Evolutionary conservation across 169 alveolate species (phyloP), one percentile per base, ranked within the genome.

Genomic region (Babesia caballi): DNA sequence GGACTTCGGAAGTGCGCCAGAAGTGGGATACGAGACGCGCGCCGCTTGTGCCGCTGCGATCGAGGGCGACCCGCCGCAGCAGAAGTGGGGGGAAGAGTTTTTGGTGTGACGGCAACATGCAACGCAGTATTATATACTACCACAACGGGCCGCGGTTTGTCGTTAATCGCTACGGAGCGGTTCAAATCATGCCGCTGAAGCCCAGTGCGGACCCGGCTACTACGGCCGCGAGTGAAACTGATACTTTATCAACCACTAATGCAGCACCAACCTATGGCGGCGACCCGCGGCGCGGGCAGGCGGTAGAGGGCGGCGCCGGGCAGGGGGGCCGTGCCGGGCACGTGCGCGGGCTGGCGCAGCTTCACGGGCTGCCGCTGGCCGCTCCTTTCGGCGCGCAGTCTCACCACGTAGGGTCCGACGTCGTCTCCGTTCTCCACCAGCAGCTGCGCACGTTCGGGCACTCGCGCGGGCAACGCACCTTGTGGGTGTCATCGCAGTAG

Each of bases 401-500:
- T 49, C 17, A 88, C 93, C 40, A 88, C 91, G 44, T 41, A 88
- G 2, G 93, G 93, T 3, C 93, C 93, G 28, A 88, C 93, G 32
- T 78, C 76, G 60, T 88, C 93, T 21, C 93, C 93, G 35, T 65
- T 74, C 44, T 88, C 93, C 38, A 81, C 80, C 49, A 88, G 69
- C 50, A 84, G 52, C 93, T 88, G 67, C 8, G 47, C 52, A 35
- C 42, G 25, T 4, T 50, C 0, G 19, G 12, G 12, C 4, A 53
- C 28, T 35, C 7, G 27, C 19, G 32, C 28, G 25, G 52, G 25
- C n/a, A 50, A 44, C 28, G 51, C 50, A 90, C 95, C 85, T 89
- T 91, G 56, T 91, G 95, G 17, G 95, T 85, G 82, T 84, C 95
- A 58, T 91, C 95, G 49, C 95, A 91, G 83, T 85, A 88, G 23